Evolutionary conservation across 1,284 basidiomycete species (phyloP).

Genomic region (Kwoniella shivajii): DNA sequence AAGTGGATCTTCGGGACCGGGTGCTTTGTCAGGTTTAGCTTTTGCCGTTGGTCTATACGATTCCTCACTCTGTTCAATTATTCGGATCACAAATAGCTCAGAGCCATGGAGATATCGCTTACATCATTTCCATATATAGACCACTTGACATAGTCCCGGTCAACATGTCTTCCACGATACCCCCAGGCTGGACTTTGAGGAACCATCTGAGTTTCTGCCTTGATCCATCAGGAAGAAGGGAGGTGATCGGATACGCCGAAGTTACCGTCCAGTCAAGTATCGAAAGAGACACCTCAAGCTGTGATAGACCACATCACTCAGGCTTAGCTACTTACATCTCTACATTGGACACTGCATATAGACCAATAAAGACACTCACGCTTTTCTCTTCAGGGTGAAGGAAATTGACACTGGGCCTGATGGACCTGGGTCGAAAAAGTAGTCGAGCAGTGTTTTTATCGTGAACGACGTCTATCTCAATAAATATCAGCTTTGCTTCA

Average conservation of each 20-base stretch:
- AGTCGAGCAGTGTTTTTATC: slow-evolving; percentile 43
- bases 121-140: slow-evolving; percentile 46
- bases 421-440: slow-evolving; percentile 45
- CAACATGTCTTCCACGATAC: slow-evolving; percentile 46
- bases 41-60: slow-evolving; percentile 22
- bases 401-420: slow-evolving; percentile 41
- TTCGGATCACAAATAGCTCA: not conserved
- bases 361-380: no score
- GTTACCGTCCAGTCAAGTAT: slow-evolving; percentile 48
- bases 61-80: slow-evolving; percentile 1
- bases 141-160: slow-evolving; percentile 41
- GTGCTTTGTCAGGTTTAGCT: slow-evolving; percentile 20
- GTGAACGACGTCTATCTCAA: slow-evolving; percentile 31
- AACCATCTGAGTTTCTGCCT: slow-evolving; percentile 47
- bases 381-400: slow-evolving; percentile 41
- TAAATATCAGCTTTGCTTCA: not conserved
- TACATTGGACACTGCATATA: no score
- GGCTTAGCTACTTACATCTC: no score
- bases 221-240: slow-evolving; percentile 29
- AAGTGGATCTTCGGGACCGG: slow-evolving; percentile 34
- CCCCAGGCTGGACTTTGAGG: slow-evolving; percentile 38
- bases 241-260: slow-evolving; percentile 43
- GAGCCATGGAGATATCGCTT: slow-evolving; percentile 1
- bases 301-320: not conserved
- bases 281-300: slow-evolving; percentile 46